Percentiles rank a stretch among this genome's conserved stretches.
Conservation (phyloP, 192 early-diverging fungal genomes). For the Backusella macrospora region DNA sequence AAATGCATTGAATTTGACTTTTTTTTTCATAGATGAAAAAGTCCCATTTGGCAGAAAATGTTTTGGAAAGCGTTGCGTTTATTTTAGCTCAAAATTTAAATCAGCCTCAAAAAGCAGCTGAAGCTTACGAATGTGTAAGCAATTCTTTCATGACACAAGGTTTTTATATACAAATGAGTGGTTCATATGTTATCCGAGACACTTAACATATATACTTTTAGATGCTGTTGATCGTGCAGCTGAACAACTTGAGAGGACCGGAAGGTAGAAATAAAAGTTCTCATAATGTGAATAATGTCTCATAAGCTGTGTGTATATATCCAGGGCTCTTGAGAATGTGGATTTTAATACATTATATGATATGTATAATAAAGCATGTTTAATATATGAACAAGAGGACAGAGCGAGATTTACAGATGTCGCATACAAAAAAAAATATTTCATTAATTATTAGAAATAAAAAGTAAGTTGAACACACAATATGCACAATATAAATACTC, state of each 20-base stretch:
- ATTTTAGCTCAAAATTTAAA: conserved; percentile 59
- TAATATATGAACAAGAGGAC: conserved; percentile 75
- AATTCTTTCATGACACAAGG: conserved; percentile 64
- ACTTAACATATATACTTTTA: background rate
- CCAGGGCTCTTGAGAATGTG: conserved; percentile 65
- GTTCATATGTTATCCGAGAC: too few relatives aligned
- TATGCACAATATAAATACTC: too few relatives aligned
- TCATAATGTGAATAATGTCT: background rate
- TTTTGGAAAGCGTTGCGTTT: conserved; percentile 65
- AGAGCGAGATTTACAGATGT: conserved; percentile 65
- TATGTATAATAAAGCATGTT: conserved; percentile 62
- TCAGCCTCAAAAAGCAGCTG: conserved; percentile 67
- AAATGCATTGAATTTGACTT: too few relatives aligned
- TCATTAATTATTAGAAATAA: conserved; percentile 55
- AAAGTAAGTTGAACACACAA: conserved; percentile 41
- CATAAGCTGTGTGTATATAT: background rate
- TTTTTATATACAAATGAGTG: background rate
- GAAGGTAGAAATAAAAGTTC: conserved; percentile 53
- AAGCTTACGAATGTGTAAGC: conserved; percentile 65
- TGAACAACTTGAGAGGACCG: conserved; percentile 76
- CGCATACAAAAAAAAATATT: conserved; percentile 64
- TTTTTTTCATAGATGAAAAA: conserved; percentile 13
- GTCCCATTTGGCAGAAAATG: conserved; percentile 69
- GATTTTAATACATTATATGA: conserved; percentile 64
- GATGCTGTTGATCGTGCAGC: conserved; percentile 63